Evolutionary conservation across 495 filamentous ascomycete genomes (phyloP), one percentile per base, ranked within the genome.

Genomic region (Elasticomyces elasticus): DNA sequence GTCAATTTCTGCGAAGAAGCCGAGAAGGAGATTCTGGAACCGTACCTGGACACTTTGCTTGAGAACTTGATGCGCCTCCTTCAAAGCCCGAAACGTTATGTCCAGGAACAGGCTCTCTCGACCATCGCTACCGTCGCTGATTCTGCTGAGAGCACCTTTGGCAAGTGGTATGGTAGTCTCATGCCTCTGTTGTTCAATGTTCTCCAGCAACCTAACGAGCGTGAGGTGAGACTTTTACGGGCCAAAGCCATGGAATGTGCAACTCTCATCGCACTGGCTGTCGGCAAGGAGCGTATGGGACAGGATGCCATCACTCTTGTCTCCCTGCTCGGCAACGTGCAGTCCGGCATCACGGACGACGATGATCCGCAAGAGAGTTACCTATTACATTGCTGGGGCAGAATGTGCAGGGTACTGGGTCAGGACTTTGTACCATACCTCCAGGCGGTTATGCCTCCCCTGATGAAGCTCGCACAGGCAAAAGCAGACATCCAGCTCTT

Each of bases 231-330:
- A 40, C 69, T 97, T 26, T 79, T 99, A 25, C 80, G 89, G 58
- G 91, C 94, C 13, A 99, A 99, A 74, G 94, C 94, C 10, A 99
- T 99, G 94, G 94, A 99, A 73, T 99, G 94, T 68, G 94, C 94
- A 28, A 97, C 94, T 13, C 71, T 99, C 40, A 97, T 99, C 33
- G 91, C 94, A 7, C 73, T 99, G 27, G 94, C 94, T 13, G 94
- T 99, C 53, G 92, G 94, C 23, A 89, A 90, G 69, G 84, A 89
- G 66, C 86, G 85, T 56, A 87, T 99, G 69, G 91, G 87, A 15
- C 71, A 75, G 51, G 91, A 99, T 70, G 91, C 91, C 5, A 68
- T 91, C 67, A 80, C 79, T 37, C 73, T 99, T 27, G 90, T 97
- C 24, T 80, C 94, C 60, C 76, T 94, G 15, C 74, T 99, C 49